Base-by-base conservation (phyloP, 768 basidiomycete species). In the Tylopilus sp. region DNA sequence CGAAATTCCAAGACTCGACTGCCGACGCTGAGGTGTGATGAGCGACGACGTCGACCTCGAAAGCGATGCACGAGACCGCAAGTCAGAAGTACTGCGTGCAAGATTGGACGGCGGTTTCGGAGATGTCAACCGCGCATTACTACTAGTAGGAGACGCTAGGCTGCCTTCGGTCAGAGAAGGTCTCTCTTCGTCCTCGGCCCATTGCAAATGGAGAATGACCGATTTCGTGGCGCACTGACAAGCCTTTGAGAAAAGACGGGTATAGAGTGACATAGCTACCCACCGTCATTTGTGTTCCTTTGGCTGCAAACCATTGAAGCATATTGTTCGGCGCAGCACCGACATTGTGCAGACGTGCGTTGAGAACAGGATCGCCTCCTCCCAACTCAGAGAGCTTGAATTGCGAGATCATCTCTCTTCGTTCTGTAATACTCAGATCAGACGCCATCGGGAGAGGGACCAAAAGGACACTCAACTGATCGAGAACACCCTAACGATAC, bases 241-340 rank as follows among this genome's bases (percentile, higher is more conserved):
- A 12, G n/a, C 6, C 21, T n/a, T 10, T 34, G 30, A 33, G 48
- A 47, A 1, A 13, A 28, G 47, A 30, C 21, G 24, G 0, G 29
- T 11, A 26, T 4, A 14, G 29, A n/a, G 19, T 1, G 19, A 38
- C 25, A 29, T 37, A 28, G 28, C 38, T 11, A 71, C 83, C 36
- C 64, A 92, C 92, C 26, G 92, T 94, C 86, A 94, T 93, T 64
- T 90, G 89, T 6, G 84, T 81, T 1, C 91, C 92, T 59, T 92
- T 90, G 2, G 92, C 90, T 7, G 91, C 91, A 65, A 94, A 93
- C 91, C 91, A 93, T 81, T 93, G 91, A 12, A 93, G 75, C 90
- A 90, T 91, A 66, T 91, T 92, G 62, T 92, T 87, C 26, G 89
- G 83, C 0, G 89, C 89, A 22, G 80, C 67, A 1, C 92, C 92